Base-by-base conservation (phyloP, 306 rosid genomes). In the Glycyrrhiza uralensis region DNA sequence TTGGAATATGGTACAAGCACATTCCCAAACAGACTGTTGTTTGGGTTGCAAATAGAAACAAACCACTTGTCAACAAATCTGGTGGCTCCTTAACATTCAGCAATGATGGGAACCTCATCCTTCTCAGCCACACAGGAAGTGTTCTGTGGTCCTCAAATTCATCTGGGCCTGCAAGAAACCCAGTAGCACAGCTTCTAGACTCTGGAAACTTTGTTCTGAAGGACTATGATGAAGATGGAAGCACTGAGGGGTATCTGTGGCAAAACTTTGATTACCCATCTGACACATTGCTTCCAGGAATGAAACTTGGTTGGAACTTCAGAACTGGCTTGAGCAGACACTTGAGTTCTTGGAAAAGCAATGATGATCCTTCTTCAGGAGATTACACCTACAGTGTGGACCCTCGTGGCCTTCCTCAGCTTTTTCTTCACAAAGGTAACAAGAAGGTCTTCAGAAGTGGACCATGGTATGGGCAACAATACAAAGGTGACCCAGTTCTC, bases 241-340 rank as follows among this genome's bases (percentile, higher is more conserved):
- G 39, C 20, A 61, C 79, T 38, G 74, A 82, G 54, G 28, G 57
- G 17, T 65, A 30, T 60, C 1, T 67, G n/a, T 83, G 90, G 90
- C 84, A 86, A 72, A 83, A 87, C 76, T 86, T 86, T 72, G 84
- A 86, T 78, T 72, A 80, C 57, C 90, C 87, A 7, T 77, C 60
- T 35, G 73, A 86, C 42, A 86, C 85, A 52, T 76, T 83, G 32
- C 30, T 86, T 35, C 84, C 90, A 9, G 76, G 79, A 32, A 80
- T 83, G 86, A 80, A 74, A 19, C 84, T 83, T 6, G 90, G 90
- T 55, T 75, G 77, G 82, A 81, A 81, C 67, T 75, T 81, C 80
- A 83, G 46, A 76, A 72, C 79, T 54, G 86, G 85, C 59, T 36
- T 84, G 83, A 79, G 67, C 39, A 50, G 64, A 1, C 71, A 69